Percentiles rank a stretch among this genome's conserved stretches.
Evolutionary conservation across 768 basidiomycete genomes (phyloP).

Genomic region (Solioccasus polychromus): DNA sequence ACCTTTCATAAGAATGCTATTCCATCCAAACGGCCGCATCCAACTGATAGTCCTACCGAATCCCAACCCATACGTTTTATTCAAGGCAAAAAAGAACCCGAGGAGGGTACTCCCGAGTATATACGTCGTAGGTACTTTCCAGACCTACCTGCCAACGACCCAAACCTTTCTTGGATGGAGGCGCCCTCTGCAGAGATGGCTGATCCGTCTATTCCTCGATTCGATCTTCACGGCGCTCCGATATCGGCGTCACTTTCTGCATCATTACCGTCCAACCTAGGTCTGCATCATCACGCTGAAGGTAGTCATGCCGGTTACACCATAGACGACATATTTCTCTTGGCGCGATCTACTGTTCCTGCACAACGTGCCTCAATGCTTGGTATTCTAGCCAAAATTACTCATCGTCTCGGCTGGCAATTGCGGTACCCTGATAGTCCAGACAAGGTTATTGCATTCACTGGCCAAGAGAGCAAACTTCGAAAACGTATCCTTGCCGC

Average conservation of each 20-base stretch:
- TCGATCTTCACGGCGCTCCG: conserved; percentile 71
- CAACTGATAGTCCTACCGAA: background rate
- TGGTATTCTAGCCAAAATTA: conserved; percentile 61
- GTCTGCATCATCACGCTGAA: conserved; percentile 89
- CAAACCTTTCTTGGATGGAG: conserved; percentile 79
- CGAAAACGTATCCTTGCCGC: conserved; percentile 64
- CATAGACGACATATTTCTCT: conserved; percentile 76
- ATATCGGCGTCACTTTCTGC: conserved; percentile 55
- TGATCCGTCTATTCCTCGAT: conserved; percentile 46
- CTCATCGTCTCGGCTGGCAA: conserved; percentile 32
- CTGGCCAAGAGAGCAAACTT: conserved; percentile 39
- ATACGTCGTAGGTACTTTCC: conserved; percentile 87
- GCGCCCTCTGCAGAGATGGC: conserved; percentile 10
- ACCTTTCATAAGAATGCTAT: conserved; percentile 29
- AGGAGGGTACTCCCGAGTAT: conserved; percentile 78
- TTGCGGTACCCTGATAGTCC: background rate
- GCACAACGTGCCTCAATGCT: conserved; percentile 85
- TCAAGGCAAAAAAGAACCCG: conserved; percentile 33
- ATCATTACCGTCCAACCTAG: conserved; percentile 76
- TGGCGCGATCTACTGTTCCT: conserved; percentile 77
- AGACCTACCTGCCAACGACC: conserved; percentile 59
- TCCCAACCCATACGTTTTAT: background rate
- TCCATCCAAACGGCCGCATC: conserved; percentile 10
- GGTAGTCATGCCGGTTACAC: conserved; percentile 80
- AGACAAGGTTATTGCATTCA: conserved; percentile 11